phyloP scores from a whole-genome alignment of 2,329 filamentous ascomycete species.

The Fusarium virguliforme region DNA sequence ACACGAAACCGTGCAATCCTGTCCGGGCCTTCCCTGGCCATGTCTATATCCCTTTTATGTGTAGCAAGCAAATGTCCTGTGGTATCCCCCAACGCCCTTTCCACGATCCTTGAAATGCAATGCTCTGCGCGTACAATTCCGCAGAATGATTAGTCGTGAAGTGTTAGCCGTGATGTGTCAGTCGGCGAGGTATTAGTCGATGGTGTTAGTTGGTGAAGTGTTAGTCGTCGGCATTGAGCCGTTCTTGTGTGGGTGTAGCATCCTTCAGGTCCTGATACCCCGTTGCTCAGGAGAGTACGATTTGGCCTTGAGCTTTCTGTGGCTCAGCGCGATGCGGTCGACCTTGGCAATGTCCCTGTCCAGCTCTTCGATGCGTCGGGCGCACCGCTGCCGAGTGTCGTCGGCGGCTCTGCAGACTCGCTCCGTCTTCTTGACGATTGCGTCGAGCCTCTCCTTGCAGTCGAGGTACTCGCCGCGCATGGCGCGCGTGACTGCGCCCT shows the following conservation, averaged over 20 bases:
- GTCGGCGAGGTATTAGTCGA: neutral
- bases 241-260: constrained; percentile 1
- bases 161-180: neutral
- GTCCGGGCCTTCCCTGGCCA: constrained; percentile 1
- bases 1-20: neutral
- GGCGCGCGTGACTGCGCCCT: constrained; percentile 1
- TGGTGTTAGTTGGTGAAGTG: neutral
- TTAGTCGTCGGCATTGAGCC: neutral
- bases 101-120: constrained; percentile 6
- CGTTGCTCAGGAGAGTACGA: constrained; percentile 1
- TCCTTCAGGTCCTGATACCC: neutral
- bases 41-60: constrained; percentile 8
- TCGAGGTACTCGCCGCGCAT: constrained; percentile 23
- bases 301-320: constrained; percentile 8
- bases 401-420: neutral
- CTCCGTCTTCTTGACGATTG: constrained; percentile 4
- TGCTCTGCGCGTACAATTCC: neutral
- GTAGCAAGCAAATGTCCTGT: constrained; percentile 12
- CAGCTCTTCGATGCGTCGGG: constrained; percentile 18
- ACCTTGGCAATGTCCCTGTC: constrained; percentile 23
- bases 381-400: constrained; percentile 1
- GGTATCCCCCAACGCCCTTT: constrained; percentile 19
- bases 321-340: constrained; percentile 21
- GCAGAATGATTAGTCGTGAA: neutral
- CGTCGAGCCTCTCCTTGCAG: constrained; percentile 12